phyloP scores from a whole-genome alignment of 495 filamentous ascomycete genomes.

The Margaritispora aquatica region DNA sequence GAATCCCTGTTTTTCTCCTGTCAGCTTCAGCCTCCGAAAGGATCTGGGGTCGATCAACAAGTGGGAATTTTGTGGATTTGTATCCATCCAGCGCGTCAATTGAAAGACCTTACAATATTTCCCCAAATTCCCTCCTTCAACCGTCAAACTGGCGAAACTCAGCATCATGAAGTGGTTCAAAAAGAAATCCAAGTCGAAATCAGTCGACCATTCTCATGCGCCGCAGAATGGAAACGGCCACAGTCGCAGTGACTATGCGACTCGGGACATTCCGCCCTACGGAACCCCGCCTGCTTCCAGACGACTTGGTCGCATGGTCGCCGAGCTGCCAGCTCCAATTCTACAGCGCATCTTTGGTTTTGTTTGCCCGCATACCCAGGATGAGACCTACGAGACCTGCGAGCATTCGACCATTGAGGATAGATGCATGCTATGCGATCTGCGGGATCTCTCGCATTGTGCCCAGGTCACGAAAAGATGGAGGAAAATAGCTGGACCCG shows the following conservation, averaged over 20 bases:
- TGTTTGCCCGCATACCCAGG: conserved; percentile 76
- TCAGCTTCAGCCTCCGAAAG: conserved; percentile 16
- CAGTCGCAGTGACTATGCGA: no score
- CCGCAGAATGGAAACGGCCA: neutral
- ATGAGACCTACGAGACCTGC: conserved; percentile 71
- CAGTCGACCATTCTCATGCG: neutral
- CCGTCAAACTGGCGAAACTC: conserved; percentile 19
- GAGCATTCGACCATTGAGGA: conserved; percentile 77
- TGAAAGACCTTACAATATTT: neutral
- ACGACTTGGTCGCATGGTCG: neutral
- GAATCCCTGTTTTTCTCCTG: conserved; percentile 7
- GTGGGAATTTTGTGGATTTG: neutral
- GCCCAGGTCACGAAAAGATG: conserved; percentile 67
- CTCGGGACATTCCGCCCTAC: conserved; percentile 6
- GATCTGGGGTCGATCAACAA: neutral
- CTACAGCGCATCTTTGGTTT: conserved; percentile 68
- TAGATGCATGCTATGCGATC: conserved; percentile 92
- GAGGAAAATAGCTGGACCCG: conserved; percentile 46
- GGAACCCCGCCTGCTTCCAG: conserved; percentile 14
- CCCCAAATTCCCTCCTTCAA: neutral
- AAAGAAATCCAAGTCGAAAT: conserved; percentile 16
- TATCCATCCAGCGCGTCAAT: neutral
- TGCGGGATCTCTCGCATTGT: conserved; percentile 83
- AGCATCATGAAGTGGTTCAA: conserved; percentile 23
- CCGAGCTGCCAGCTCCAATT: conserved; percentile 49